phyloP scores from a whole-genome alignment of 768 basidiomycete genomes.

The Tulasnella sp. region DNA sequence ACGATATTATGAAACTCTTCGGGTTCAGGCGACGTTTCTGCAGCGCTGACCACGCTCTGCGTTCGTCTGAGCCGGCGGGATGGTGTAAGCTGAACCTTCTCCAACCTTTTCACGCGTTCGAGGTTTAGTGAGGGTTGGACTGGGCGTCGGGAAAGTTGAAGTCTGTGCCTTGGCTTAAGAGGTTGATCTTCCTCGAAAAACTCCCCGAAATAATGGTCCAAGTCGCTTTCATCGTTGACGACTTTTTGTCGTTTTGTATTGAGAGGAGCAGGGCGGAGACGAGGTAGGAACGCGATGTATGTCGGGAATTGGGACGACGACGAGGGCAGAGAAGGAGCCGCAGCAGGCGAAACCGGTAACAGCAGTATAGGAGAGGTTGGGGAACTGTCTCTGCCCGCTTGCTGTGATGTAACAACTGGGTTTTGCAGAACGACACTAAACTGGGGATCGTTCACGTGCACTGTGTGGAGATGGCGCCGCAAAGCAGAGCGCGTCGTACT shows the following conservation, averaged over 20 bases:
- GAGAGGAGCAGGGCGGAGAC: not conserved
- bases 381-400: not conserved
- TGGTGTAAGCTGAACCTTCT: not conserved
- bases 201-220: not conserved
- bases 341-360: not conserved
- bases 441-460: not conserved
- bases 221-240: not conserved
- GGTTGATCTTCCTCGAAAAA: not conserved
- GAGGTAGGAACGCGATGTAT: not conserved
- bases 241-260: not conserved
- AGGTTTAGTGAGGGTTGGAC: not conserved
- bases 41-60: not conserved
- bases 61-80: not conserved
- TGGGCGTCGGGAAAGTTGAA: not conserved
- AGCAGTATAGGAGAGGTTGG: not conserved
- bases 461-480: not conserved
- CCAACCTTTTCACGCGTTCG: not conserved
- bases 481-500: not conserved
- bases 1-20: not conserved
- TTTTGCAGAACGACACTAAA: not conserved
- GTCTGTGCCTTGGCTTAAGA: not conserved
- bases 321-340: not conserved
- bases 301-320: not conserved
- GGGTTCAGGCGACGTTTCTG: not conserved
- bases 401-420: not conserved